Percentiles rank a stretch among this genome's conserved stretches.
Conservation (phyloP, 1,284 basidiomycete species). For the Leucoagaricus sp. region DNA sequence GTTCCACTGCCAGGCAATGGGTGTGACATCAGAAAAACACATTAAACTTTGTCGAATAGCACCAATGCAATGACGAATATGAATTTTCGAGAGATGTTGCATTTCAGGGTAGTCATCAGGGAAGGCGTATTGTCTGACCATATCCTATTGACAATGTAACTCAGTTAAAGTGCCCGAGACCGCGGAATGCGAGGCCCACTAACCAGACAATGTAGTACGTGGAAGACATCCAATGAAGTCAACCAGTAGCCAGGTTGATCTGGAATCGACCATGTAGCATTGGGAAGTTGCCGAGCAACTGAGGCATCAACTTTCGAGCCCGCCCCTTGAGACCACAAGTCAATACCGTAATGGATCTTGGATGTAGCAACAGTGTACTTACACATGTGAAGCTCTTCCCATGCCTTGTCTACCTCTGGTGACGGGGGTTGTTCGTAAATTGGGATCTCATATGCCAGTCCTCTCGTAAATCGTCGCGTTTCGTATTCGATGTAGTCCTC, state of each 20-base stretch:
- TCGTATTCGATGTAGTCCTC: constrained; percentile 24
- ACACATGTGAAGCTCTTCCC: constrained; percentile 24
- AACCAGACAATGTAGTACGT: constrained; percentile 35
- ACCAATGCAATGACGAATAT: constrained; percentile 30
- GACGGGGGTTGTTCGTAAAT: constrained; percentile 25
- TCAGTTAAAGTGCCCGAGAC: background rate
- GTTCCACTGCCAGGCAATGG: constrained; percentile 26
- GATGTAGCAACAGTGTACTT: background rate
- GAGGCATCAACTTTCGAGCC: constrained; percentile 2
- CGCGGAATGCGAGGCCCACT: constrained; percentile 7
- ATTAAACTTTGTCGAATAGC: constrained; percentile 31
- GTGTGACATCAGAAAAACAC: constrained; percentile 27
- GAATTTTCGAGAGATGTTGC: constrained; percentile 12
- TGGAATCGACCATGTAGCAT: constrained; percentile 7
- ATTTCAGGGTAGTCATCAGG: constrained; percentile 24
- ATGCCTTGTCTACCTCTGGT: constrained; percentile 25
- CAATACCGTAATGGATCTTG: background rate
- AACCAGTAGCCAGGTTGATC: constrained; percentile 9
- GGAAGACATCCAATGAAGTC: constrained; percentile 30
- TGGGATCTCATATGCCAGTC: constrained; percentile 13
- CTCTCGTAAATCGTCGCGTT: constrained; percentile 20
- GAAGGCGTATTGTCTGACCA: constrained; percentile 27
- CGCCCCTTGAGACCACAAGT: background rate
- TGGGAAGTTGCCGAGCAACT: constrained; percentile 1
- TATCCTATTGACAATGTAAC: constrained; percentile 22